Base-by-base conservation (phyloP, 352 stramenopile genomes). In the Phytopythium vexans region DNA sequence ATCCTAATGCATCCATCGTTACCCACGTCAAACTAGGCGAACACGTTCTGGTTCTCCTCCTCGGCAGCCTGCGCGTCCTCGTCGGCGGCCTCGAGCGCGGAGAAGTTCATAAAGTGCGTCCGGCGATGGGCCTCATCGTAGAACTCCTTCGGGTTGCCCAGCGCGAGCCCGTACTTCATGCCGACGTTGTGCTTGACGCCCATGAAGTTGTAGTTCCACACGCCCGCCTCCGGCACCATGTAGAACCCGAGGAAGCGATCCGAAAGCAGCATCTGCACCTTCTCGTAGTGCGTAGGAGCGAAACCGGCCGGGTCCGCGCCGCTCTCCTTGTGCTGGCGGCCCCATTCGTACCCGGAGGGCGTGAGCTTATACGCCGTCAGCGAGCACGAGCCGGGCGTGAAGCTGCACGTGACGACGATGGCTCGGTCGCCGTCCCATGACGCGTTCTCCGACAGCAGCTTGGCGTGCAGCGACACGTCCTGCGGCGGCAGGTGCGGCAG, bases 191-290 rank as follows among this genome's bases (percentile, higher is more conserved):
- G 96, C 68, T 99, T 99, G 41, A 99, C 95, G 52, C 97, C 97
- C 86, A 99, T 98, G 65, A 99, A 99, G 67, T 99, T 99, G 80
- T 99, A 99, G 76, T 99, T 99, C 98, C 97, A 99, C 49, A 98
- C 77, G 16, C 98, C 93, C 56, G 98, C 94, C 46, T 98, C 93
- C 7, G 98, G 97, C 46, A 99, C 95, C 93, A 99, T 97, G 77
- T 99, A 99, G 72, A 99, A 99, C 11, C 98, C 98, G 56, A 99
- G 83, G 88, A 99, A 99, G 10, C 96, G 92, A 70, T 99, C 97
- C 56, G 92, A 98, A 33, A 99, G 79, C 49, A 99, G 72, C 95
- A 99, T 99, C 74, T 99, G 97, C 50, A 99, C 96, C 80, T 99
- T 98, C 64, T 99, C 96, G 72, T 99, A 99, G 78, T 98, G 97